Percentiles rank a stretch among this genome's conserved stretches.
Conservation (phyloP, 495 filamentous ascomycete species). For the Penicillium soppii region DNA sequence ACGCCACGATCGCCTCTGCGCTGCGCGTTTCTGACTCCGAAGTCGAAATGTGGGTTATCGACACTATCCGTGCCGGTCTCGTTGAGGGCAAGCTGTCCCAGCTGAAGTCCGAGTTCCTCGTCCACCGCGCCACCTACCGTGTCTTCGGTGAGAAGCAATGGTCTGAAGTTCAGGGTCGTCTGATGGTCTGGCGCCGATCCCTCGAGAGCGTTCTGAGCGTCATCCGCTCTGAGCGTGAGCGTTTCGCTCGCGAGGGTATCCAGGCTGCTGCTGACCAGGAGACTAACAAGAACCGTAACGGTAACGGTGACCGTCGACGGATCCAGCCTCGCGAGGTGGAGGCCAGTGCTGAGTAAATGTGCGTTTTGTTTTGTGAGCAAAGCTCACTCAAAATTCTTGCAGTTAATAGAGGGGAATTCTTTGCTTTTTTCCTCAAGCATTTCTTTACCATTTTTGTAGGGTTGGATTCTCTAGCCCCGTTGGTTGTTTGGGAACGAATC, state of each 20-base stretch:
- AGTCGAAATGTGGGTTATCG: conserved; percentile 97
- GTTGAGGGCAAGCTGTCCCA: conserved; percentile 95
- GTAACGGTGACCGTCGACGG: conserved; percentile 35
- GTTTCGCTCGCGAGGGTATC: conserved; percentile 48
- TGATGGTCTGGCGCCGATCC: conserved; percentile 86
- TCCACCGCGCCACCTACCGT: conserved; percentile 91
- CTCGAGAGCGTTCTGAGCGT: conserved; percentile 72
- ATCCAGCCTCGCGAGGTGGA: conserved; percentile 36
- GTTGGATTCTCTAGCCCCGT: conserved; percentile 24
- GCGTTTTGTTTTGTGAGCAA: conserved; percentile 21
- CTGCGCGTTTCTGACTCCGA: conserved; percentile 78
- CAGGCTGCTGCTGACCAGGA: conserved; percentile 37
- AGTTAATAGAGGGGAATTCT: conserved; percentile 28
- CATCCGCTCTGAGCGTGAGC: conserved; percentile 74
- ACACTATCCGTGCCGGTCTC: conserved; percentile 90
- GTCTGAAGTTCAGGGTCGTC: conserved; percentile 82
- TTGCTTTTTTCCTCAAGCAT: conserved; percentile 25
- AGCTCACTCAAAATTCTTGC: conserved; percentile 26
- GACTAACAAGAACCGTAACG: conserved; percentile 29
- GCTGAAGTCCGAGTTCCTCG: conserved; percentile 84
- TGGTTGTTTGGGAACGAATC: conserved; percentile 37
- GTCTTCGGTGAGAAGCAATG: conserved; percentile 98
- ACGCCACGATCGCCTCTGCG: conserved; percentile 74
- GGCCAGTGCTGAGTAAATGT: conserved; percentile 27
- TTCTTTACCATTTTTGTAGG: conserved; percentile 23